Percentiles rank a stretch among this genome's conserved stretches.
These are phyloP conservation scores for Schizothecium vesticola DNA, from an alignment of 495 filamentous ascomycete species.

Conservation along the genomic window DNA sequence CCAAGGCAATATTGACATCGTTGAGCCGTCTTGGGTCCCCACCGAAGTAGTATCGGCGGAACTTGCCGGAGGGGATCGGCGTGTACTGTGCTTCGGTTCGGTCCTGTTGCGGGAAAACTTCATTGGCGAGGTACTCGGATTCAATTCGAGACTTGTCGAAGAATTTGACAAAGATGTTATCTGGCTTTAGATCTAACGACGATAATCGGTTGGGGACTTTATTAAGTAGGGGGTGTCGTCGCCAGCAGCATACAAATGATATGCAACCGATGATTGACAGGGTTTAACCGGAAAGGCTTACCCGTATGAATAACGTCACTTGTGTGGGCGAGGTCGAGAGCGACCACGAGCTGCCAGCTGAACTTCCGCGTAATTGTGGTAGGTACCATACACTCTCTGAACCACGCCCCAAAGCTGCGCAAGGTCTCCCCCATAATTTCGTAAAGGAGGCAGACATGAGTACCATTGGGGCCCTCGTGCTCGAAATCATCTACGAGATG, in stretches of 20 bases:
- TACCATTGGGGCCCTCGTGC: slow-evolving; percentile 44
- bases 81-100: slow-evolving; percentile 2
- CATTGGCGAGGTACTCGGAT: slow-evolving; percentile 1
- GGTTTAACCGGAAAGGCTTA: background rate
- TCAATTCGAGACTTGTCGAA: slow-evolving; percentile 1
- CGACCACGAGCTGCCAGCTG: slow-evolving; percentile 1
- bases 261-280: background rate
- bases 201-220: too few species aligned
- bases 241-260: background rate
- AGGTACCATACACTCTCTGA: slow-evolving; percentile 5
- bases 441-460: slow-evolving; percentile 44
- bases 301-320: slow-evolving; percentile 11
- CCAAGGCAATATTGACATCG: slow-evolving; percentile 18
- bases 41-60: slow-evolving; percentile 8
- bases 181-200: slow-evolving; percentile 9
- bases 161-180: slow-evolving; percentile 18
- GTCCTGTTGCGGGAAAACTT: slow-evolving; percentile 7
- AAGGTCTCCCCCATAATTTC: slow-evolving; percentile 37
- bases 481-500: slow-evolving; percentile 38
- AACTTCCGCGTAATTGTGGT: slow-evolving; percentile 4
- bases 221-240: too few species aligned
- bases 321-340: slow-evolving; percentile 8
- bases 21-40: background rate
- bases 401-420: slow-evolving; percentile 1
- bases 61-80: background rate